Percentiles rank a stretch among this genome's conserved stretches.
These are phyloP conservation scores for Tylopilus subfusipes DNA, from an alignment of 768 basidiomycete species.

Conservation along the genomic window DNA sequence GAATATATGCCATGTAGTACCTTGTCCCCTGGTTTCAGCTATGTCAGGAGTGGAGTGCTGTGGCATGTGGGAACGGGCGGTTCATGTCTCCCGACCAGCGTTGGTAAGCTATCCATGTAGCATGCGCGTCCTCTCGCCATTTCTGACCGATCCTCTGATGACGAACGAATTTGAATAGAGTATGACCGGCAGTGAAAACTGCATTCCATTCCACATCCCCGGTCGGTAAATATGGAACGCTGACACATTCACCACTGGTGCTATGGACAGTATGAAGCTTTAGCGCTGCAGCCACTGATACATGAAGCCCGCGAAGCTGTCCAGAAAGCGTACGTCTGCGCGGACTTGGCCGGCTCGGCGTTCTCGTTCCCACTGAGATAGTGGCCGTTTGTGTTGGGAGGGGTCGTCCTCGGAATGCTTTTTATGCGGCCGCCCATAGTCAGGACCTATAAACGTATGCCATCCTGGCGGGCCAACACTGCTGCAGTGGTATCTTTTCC, in stretches of 20 bases:
- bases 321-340: neutral
- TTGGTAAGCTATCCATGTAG: no score
- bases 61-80: neutral
- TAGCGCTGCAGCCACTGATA: conserved; percentile 8
- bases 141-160: neutral
- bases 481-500: neutral
- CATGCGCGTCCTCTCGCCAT: no score
- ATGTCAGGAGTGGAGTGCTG: neutral
- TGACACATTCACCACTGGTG: neutral
- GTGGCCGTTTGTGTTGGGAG: neutral
- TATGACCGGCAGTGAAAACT: neutral
- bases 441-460: conserved; percentile 18
- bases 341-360: neutral
- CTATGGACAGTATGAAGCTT: neutral
- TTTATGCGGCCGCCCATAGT: neutral
- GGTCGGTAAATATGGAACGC: neutral
- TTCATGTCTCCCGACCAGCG: no score
- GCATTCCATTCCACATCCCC: neutral
- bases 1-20: neutral
- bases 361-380: neutral
- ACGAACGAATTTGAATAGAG: neutral
- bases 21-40: no score
- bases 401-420: neutral
- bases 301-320: conserved; percentile 1
- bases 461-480: neutral